Evolutionary conservation across 1,284 basidiomycete genomes (phyloP), one percentile per base, ranked within the genome.

Genomic region (Inonotus obliquus): DNA sequence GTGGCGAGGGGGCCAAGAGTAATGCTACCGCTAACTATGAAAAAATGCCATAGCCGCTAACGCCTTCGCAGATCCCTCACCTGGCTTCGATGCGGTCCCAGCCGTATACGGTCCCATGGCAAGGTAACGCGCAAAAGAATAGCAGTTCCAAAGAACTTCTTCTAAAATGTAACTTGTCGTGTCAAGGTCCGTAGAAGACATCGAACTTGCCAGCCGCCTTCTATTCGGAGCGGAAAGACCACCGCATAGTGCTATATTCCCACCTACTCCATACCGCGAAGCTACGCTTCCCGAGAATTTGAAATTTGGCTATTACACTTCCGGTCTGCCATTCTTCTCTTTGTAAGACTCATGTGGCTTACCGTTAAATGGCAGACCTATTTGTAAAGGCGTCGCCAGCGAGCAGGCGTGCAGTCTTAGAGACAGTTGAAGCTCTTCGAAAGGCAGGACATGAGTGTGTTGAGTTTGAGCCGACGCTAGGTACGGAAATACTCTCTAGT

Each of bases 371-470:
- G 29, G 65, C 67, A 86, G 92, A 95, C 72, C 73, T 76, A 21
- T 79, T 84, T 66, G 72, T 85, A 59, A 86, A 87, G 70, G 83
- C 87, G 1, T 92, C 91, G 2, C 94, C 94, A 3, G 92, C 90
- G 1, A 86, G 82, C 67, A 79, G 85, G 62, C 80, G 95, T 38
- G 94, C 92, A 0, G 86, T 97, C 11, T 70, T 83, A n/a, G 87
- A 92, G 70, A 84, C 88, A 4, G 82, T 93, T 5, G 79, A 83
- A 6, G 88, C 87, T 0, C 74, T 96, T 52, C 74, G 77, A 38
- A 77, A 77, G 63, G 77, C 80, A 56, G 93, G 91, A 14, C 92
- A 95, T 69, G 90, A 93, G 71, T 91, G 90, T 63, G 72, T 92
- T 41, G 84, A 88, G 71, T 81, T 92, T 71, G 69, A 79, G 67